Conservation (phyloP, 495 filamentous ascomycete species). For the Tuber melanosporum region DNA sequence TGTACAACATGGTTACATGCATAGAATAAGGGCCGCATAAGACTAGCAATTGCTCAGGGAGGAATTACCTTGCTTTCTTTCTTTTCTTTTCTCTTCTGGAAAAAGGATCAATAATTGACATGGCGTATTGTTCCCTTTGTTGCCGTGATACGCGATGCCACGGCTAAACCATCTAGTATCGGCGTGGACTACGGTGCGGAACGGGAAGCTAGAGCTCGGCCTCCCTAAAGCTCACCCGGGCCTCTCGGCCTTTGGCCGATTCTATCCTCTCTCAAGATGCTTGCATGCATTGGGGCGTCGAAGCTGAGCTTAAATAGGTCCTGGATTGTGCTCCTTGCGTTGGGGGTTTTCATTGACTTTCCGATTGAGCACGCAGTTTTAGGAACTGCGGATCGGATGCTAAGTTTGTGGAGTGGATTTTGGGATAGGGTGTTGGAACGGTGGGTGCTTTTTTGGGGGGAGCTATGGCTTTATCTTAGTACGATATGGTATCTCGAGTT, state of each 20-base stretch:
- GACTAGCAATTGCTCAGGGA: neutral
- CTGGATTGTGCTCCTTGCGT: neutral
- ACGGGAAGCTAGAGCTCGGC: neutral
- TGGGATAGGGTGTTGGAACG: neutral
- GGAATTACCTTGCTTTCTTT: neutral
- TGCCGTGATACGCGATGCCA: neutral
- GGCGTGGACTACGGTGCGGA: neutral
- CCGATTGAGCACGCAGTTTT: neutral
- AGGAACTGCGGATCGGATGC: neutral
- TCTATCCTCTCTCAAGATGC: neutral
- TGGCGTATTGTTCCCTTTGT: neutral
- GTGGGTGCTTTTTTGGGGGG: neutral
- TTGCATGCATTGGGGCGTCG: neutral
- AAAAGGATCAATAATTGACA: neutral
- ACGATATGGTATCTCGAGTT: neutral
- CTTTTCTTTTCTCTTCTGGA: neutral
- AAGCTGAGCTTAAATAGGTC: neutral
- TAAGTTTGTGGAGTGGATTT: neutral
- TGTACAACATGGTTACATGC: neutral
- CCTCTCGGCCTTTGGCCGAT: neutral
- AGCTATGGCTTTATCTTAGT: neutral
- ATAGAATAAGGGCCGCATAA: neutral
- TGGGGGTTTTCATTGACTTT: neutral
- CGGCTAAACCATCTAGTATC: neutral
- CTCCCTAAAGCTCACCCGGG: neutral